Evolutionary conservation across 108 stramenopile genomes (phyloP).

Genomic region (Schizochytrium sp.): DNA sequence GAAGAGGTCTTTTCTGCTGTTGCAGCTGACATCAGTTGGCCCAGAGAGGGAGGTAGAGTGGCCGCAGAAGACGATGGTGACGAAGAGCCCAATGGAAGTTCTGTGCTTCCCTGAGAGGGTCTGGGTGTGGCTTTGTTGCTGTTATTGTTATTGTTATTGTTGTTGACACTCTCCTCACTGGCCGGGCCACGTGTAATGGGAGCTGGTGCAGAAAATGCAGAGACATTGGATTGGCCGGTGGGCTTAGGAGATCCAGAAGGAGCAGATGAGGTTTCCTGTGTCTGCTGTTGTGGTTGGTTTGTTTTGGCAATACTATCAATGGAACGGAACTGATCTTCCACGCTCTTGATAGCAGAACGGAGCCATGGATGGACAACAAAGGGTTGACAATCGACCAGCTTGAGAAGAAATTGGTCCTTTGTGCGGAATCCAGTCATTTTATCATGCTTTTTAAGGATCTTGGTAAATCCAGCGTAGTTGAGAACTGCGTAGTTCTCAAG

Average conservation of each 20-base stretch:
- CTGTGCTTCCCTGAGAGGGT: no score
- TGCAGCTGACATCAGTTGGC: background rate
- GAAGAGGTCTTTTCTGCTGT: background rate
- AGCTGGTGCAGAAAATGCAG: no score
- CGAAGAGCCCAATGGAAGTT: no score
- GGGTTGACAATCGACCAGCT: slow-evolving; percentile 44
- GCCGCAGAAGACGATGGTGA: background rate
- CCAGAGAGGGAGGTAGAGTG: background rate
- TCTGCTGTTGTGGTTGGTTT: no score
- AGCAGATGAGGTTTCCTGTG: no score
- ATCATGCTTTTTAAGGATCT: slow-evolving; percentile 99
- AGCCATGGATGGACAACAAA: slow-evolving; percentile 60
- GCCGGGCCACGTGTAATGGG: no score
- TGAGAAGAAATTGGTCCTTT: slow-evolving; percentile 83
- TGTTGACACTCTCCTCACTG: no score
- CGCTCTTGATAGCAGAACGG: slow-evolving; percentile 27
- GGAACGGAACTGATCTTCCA: slow-evolving; percentile 52
- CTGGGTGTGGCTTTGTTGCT: no score
- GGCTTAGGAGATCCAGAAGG: no score
- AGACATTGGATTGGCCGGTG: no score
- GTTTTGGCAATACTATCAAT: slow-evolving; percentile 35
- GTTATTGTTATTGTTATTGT: no score
- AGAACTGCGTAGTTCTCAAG: slow-evolving; percentile 98
- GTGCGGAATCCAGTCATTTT: slow-evolving; percentile 90
- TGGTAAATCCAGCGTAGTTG: slow-evolving; percentile 95